Base-by-base conservation (phyloP, 1,139 yeast species). In the Casaregolazyma lundiana region DNA sequence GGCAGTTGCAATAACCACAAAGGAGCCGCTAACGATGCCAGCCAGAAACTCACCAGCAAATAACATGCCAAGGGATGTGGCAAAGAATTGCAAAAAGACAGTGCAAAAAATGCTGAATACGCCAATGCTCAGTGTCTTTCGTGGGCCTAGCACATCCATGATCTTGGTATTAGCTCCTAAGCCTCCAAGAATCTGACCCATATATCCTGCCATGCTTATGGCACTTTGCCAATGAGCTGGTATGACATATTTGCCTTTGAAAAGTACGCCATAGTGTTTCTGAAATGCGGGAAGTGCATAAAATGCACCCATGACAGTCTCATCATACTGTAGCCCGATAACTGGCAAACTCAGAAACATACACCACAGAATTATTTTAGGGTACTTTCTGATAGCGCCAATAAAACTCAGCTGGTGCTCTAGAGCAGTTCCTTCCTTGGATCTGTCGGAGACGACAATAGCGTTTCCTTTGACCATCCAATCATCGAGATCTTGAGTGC, bases 261-360 rank as follows among this genome's bases (percentile, higher is more conserved):
- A 22, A n/a, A 30, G 46, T 6, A 41, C 24, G 4, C 46, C 46
- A 30, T 22, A 44, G 5, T 30, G 26, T 21, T 44, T 18, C 21
- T 38, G 44, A 22, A 44, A 44, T 29, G 44, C 24, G n/a, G 43
- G 43, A 11, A 22, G 32, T 18, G 45, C 43, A 26, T 19, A 38
- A 37, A 74, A 65, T 5, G 66, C 62, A 21, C 59, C 55, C 46
- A 72, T 55, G 46, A 73, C 60, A 34, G 56, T 57, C 21, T 62
- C 55, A 52, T 73, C 77, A 54, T 70, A 74, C 24, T 77, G 77
- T 51, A 71, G 76, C 76, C 72, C 72, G 46, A 73, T 55, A 45
- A 72, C 61, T 26, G 69, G 66, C 22, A 66, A 54, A 1, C 74
- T 68, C 47, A 72, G 59, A 30, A 71, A 53, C 32, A 71, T 49